Conservation (phyloP, 2,329 filamentous ascomycete species). For the Coniochaeta sp. region DNA sequence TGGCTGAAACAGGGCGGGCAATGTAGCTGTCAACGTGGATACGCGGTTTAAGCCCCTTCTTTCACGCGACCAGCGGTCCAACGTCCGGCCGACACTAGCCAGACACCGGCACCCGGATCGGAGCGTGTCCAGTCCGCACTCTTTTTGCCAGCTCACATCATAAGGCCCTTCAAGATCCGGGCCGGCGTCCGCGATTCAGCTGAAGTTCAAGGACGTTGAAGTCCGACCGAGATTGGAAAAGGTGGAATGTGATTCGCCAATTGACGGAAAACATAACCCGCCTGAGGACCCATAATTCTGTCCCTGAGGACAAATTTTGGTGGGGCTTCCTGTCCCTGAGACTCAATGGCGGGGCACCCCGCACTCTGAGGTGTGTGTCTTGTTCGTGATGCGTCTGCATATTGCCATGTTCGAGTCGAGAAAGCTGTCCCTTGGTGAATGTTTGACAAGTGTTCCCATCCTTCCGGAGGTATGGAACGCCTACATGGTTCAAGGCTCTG, state of each 20-base stretch:
- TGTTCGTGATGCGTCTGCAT: neutral
- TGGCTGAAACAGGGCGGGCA: neutral
- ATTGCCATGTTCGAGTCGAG: neutral
- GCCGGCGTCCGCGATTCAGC: neutral
- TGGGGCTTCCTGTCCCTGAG: neutral
- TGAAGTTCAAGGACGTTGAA: neutral
- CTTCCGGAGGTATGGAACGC: neutral
- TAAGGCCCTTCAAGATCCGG: neutral
- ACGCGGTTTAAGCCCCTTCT: neutral
- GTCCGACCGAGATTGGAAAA: neutral
- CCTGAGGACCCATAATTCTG: neutral
- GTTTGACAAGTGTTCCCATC: neutral
- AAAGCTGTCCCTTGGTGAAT: neutral
- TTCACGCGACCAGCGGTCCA: neutral
- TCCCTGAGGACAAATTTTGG: neutral
- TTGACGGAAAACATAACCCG: slow-evolving; percentile 1
- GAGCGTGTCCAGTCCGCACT: neutral
- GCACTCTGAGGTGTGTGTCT: neutral
- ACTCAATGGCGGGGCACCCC: neutral
- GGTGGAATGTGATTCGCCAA: neutral
- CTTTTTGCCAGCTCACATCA: neutral
- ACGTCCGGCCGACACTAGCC: neutral
- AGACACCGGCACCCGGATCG: neutral
- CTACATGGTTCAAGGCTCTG: neutral
- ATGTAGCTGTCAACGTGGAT: neutral